phyloP scores from a whole-genome alignment of 2,329 filamentous ascomycete species.

The Colletotrichum sp. region DNA sequence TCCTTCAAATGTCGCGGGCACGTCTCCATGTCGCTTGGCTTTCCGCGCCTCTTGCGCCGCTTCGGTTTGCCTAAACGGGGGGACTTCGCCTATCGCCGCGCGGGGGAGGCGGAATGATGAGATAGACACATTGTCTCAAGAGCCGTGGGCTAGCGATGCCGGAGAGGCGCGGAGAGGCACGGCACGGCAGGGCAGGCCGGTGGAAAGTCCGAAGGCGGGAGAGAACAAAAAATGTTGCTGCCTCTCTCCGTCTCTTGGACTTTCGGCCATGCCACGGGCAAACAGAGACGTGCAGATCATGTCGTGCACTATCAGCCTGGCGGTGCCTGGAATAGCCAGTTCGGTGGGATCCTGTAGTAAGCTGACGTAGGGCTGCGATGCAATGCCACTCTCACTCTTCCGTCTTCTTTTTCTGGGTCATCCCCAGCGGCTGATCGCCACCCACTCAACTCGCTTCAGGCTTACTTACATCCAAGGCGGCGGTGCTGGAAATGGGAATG shows the following conservation, averaged over 20 bases:
- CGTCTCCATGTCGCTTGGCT: not conserved
- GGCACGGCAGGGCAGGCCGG: not conserved
- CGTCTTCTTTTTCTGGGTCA: not conserved
- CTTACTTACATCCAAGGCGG: not conserved
- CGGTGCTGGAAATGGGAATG: not conserved
- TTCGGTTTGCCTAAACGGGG: not conserved
- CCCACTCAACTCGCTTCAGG: not conserved
- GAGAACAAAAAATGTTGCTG: not conserved
- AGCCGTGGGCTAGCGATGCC: not conserved
- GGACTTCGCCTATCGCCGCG: not conserved
- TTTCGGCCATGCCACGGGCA: not conserved
- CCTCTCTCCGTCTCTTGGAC: not conserved
- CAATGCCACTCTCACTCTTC: too few relatives aligned
- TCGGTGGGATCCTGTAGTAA: not conserved
- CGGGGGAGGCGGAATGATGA: not conserved
- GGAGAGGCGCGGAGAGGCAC: not conserved
- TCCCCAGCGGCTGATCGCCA: not conserved
- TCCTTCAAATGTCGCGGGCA: not conserved
- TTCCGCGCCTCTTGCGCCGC: not conserved
- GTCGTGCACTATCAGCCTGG: not conserved
- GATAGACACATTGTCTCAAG: not conserved
- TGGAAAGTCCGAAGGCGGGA: not conserved
- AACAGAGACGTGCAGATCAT: not conserved
- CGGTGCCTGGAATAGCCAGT: not conserved
- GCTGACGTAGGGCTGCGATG: not conserved